These are phyloP conservation scores for Chrysanthemum makinoi DNA, from an alignment of 129 eudicot genomes.

Conservation along the genomic window DNA sequence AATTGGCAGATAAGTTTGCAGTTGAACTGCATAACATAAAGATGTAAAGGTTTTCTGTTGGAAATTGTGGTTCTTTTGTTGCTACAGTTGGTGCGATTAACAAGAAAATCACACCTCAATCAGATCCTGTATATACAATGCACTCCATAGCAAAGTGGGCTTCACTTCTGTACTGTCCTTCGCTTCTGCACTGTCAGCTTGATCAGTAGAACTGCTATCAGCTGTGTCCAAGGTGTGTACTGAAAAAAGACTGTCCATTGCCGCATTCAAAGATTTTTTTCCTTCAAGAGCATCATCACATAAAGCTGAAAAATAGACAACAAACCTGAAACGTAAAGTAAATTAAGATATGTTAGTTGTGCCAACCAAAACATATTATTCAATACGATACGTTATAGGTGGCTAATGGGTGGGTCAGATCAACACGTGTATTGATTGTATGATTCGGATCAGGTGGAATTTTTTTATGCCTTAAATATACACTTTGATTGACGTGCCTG, in stretches of 20 bases:
- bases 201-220: conserved; percentile 30
- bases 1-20: background rate
- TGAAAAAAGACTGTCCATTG: conserved; percentile 55
- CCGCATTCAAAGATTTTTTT: conserved; percentile 54
- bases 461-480: background rate
- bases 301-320: conserved; percentile 64
- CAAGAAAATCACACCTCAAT: conserved; percentile 42
- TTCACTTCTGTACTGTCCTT: conserved; percentile 43
- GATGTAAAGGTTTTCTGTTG: background rate
- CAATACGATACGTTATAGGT: background rate
- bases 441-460: background rate
- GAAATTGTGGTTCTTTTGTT: background rate
- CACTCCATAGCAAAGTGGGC: conserved; percentile 80
- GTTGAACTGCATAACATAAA: conserved; percentile 10
- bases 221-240: conserved; percentile 30
- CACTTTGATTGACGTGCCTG: background rate
- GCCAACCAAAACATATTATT: background rate
- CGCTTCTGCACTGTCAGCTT: conserved; percentile 29
- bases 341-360: conserved; percentile 12
- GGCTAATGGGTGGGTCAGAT: background rate
- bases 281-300: conserved; percentile 69
- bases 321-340: conserved; percentile 55
- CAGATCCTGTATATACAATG: conserved; percentile 65
- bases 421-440: background rate
- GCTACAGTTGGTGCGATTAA: background rate